A percentile compares a stretch with the other conserved stretches of the same genome.
Evolutionary conservation across 75 land plant species (phyloP).

Genomic region (Chamaecyparis obtusa): DNA sequence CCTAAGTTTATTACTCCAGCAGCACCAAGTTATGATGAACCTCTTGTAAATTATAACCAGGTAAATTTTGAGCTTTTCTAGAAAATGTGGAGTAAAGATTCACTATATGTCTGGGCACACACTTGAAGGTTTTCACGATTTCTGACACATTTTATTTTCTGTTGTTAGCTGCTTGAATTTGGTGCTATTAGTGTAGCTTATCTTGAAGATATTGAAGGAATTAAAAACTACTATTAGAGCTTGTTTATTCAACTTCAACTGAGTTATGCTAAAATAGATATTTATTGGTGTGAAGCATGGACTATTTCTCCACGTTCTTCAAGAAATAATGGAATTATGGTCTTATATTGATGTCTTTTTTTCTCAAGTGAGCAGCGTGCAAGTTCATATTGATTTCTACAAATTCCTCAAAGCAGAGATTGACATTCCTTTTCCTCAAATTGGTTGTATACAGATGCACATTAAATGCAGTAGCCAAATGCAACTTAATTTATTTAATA

Average conservation of each 20-base stretch:
- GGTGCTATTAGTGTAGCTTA: background rate
- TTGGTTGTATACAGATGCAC: background rate
- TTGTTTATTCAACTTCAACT: background rate
- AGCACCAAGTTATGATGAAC: slow-evolving; percentile 80
- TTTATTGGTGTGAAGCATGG: background rate
- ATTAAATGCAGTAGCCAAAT: background rate
- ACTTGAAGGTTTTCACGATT: background rate
- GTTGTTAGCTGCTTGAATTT: background rate
- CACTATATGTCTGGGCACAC: background rate
- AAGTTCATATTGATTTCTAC: background rate
- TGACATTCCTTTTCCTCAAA: background rate
- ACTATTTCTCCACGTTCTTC: background rate
- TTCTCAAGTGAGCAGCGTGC: background rate
- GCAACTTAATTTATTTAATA: background rate
- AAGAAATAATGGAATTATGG: background rate
- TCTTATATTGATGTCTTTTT: background rate
- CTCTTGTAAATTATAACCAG: slow-evolving; percentile 93
- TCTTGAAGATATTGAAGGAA: background rate
- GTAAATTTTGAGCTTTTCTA: slow-evolving; percentile 23
- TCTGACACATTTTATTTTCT: background rate
- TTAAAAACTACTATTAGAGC: background rate
- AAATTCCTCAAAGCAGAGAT: background rate
- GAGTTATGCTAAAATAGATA: background rate
- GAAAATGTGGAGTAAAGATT: background rate
- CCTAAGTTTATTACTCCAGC: slow-evolving; percentile 96